Conservation (phyloP, 352 stramenopile genomes). For the Aphanomyces stellatus region DNA sequence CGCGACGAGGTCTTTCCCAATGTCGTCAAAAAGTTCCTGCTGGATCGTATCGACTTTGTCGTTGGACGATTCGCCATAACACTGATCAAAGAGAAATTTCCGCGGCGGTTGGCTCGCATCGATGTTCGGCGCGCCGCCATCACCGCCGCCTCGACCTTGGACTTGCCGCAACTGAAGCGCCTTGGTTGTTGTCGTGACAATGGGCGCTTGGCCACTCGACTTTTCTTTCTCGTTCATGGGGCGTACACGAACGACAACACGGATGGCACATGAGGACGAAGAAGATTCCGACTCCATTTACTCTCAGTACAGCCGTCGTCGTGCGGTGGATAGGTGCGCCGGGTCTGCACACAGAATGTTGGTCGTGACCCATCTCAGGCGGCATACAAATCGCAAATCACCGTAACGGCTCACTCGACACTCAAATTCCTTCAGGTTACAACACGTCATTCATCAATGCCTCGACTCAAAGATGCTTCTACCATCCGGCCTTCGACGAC, state of each 20-base stretch:
- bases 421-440: no score
- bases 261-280: constrained; percentile 43
- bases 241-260: constrained; percentile 63
- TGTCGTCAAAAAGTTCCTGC: constrained; percentile 66
- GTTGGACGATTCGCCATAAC: constrained; percentile 38
- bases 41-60: constrained; percentile 47
- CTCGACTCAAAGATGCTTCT: no score
- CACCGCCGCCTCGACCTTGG: constrained; percentile 30
- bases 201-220: constrained; percentile 34
- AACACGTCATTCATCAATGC: no score
- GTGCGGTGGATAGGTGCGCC: no score
- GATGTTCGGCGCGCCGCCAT: no score
- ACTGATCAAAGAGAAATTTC: constrained; percentile 71
- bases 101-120: constrained; percentile 39
- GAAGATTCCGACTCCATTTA: no score
- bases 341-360: no score
- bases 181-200: constrained; percentile 40
- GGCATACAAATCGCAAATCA: no score
- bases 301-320: no score
- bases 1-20: constrained; percentile 57
- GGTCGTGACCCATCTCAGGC: no score
- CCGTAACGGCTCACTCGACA: no score
- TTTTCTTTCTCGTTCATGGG: constrained; percentile 53
- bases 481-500: no score
- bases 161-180: constrained; percentile 44